Percentiles rank a stretch among this genome's conserved stretches.
These are phyloP conservation scores for Plantago lanceolata DNA, from an alignment of 305 asterid genomes.

Conservation along the genomic window DNA sequence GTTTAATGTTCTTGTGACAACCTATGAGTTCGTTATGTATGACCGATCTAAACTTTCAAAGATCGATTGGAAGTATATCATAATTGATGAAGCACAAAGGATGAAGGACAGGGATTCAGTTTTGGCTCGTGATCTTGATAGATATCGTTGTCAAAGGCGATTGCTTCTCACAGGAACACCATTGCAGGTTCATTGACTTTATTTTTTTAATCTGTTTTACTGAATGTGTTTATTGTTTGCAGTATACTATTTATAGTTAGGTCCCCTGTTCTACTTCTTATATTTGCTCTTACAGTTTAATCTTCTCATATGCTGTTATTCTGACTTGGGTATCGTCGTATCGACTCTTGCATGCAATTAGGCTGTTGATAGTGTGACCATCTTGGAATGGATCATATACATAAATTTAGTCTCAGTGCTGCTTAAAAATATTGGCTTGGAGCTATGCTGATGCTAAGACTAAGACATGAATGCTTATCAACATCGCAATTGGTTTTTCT, in stretches of 20 bases:
- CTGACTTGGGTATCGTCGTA: constrained; percentile 1
- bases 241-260: background rate
- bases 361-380: constrained; percentile 1
- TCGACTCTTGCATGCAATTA: constrained; percentile 11
- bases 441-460: background rate
- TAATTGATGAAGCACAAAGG: constrained; percentile 99
- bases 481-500: background rate
- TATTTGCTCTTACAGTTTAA: constrained; percentile 8
- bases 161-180: constrained; percentile 99
- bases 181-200: constrained; percentile 61
- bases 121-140: constrained; percentile 98
- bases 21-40: constrained; percentile 86
- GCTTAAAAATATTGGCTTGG: background rate
- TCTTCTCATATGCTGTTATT: constrained; percentile 12
- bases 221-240: constrained; percentile 14
- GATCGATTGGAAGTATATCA: constrained; percentile 93
- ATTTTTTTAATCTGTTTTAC: constrained; percentile 17
- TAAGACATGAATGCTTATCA: background rate
- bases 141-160: constrained; percentile 99
- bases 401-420: background rate
- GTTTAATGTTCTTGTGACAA: constrained; percentile 93
- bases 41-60: constrained; percentile 92
- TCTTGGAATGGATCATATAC: background rate
- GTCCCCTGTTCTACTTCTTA: background rate
- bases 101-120: constrained; percentile 99